These are phyloP conservation scores for Calocera viscosa DNA, from an alignment of 768 basidiomycete genomes.

Conservation along the genomic window DNA sequence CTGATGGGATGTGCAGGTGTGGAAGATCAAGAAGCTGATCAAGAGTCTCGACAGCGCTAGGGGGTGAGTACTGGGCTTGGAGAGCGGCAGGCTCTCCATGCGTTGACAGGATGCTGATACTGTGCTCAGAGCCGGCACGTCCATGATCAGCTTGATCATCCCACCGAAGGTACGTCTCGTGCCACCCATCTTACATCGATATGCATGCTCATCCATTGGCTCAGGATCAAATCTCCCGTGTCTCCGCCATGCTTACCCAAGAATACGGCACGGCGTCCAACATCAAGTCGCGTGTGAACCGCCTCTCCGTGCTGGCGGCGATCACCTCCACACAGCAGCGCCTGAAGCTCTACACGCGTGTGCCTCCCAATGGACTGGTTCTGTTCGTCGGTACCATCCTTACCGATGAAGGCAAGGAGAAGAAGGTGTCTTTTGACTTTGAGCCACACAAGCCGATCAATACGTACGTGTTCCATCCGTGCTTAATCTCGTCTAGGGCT, in stretches of 20 bases:
- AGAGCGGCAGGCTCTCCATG: neutral
- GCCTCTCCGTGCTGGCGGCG: conserved; percentile 91
- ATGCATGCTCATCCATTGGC: neutral
- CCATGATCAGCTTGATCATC: conserved; percentile 96
- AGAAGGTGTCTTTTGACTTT: conserved; percentile 97
- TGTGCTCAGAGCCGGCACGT: conserved; percentile 68
- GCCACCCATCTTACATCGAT: neutral
- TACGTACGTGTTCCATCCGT: conserved; percentile 46
- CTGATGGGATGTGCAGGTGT: neutral
- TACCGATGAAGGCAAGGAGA: conserved; percentile 98
- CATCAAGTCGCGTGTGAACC: conserved; percentile 97
- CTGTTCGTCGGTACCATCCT: conserved; percentile 96
- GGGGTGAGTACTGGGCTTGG: conserved; percentile 43
- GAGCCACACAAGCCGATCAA: conserved; percentile 99
- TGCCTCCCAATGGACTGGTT: conserved; percentile 92
- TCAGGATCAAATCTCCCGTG: conserved; percentile 87
- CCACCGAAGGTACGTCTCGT: conserved; percentile 63
- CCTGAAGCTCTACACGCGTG: conserved; percentile 90
- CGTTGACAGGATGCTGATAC: conserved; percentile 2
- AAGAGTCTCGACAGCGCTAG: conserved; percentile 90
- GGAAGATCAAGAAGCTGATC: conserved; percentile 97
- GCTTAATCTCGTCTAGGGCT: neutral
- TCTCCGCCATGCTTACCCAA: conserved; percentile 91
- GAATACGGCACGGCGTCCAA: conserved; percentile 99
- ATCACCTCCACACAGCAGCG: conserved; percentile 98